These are phyloP conservation scores for Candida andamanensis DNA, from an alignment of 805 yeast genomes.

Conservation along the genomic window DNA sequence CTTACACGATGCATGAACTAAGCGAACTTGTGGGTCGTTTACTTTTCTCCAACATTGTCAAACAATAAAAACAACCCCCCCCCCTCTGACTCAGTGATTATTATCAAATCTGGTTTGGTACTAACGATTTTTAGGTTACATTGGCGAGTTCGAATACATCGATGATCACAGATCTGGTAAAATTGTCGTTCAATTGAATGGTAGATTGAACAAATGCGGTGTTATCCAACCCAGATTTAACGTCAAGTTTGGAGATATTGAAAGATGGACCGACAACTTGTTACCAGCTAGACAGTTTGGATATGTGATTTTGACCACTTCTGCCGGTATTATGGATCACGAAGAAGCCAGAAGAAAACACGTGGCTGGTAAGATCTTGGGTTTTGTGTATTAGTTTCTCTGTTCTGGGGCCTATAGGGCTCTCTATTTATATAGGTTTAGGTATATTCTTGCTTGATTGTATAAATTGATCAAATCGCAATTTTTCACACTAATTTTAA, in stretches of 20 bases:
- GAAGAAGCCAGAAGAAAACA: slow-evolving; percentile 99
- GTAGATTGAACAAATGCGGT: slow-evolving; percentile 98
- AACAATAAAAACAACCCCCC: no score
- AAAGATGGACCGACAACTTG: slow-evolving; percentile 97
- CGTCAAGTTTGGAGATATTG: slow-evolving; percentile 91
- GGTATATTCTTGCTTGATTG: neutral
- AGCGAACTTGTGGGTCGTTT: slow-evolving; percentile 41
- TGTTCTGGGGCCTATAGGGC: no score
- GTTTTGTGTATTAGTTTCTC: slow-evolving; percentile 78
- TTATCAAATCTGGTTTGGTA: slow-evolving; percentile 7
- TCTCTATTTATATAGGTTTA: no score
- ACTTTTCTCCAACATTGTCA: slow-evolving; percentile 67
- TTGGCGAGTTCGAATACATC: slow-evolving; percentile 96
- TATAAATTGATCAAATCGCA: neutral
- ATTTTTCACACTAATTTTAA: no score
- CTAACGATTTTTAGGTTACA: slow-evolving; percentile 55
- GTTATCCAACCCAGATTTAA: slow-evolving; percentile 98
- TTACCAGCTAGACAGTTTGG: slow-evolving; percentile 99
- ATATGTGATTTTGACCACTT: slow-evolving; percentile 94
- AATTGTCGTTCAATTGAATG: slow-evolving; percentile 94
- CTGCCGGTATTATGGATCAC: slow-evolving; percentile 99
- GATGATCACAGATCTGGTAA: slow-evolving; percentile 99
- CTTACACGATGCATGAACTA: slow-evolving; percentile 53
- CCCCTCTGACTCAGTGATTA: neutral
- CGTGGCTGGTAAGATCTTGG: slow-evolving; percentile 97